Conservation (phyloP, 75 land plant genomes). For the Gnetum montanum region DNA sequence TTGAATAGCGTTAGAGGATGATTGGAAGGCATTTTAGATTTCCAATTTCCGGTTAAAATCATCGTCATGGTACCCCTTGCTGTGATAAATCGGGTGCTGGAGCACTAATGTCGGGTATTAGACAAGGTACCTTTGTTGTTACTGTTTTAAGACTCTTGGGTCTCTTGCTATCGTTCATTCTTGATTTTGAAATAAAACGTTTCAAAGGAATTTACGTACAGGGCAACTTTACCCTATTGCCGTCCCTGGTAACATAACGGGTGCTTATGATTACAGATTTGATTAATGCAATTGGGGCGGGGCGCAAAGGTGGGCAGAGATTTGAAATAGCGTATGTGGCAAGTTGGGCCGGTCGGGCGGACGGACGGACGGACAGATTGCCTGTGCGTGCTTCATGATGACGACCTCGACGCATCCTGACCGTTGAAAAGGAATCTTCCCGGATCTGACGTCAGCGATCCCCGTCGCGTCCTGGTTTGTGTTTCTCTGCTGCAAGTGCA, state of each 20-base stretch:
- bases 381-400: not conserved
- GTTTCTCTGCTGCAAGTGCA: no score
- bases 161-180: not conserved
- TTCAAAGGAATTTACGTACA: not conserved
- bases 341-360: not conserved
- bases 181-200: not conserved
- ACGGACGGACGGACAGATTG: not conserved
- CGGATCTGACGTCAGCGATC: slow-evolving; percentile 7
- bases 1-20: no score
- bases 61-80: no score
- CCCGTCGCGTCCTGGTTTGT: no score
- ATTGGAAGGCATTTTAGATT: no score
- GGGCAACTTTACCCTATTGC: not conserved
- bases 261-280: not conserved
- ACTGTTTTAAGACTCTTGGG: no score
- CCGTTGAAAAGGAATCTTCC: slow-evolving; percentile 7
- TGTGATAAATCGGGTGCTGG: no score
- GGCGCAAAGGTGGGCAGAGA: no score
- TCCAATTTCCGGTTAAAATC: no score
- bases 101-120: no score
- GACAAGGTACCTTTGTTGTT: no score
- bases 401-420: not conserved
- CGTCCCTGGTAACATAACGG: slow-evolving; percentile 1
- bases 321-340: no score
- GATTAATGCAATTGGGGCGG: not conserved